These are phyloP conservation scores for Colletotrichum sojae DNA, from an alignment of 2,329 filamentous ascomycete species.

Conservation along the genomic window DNA sequence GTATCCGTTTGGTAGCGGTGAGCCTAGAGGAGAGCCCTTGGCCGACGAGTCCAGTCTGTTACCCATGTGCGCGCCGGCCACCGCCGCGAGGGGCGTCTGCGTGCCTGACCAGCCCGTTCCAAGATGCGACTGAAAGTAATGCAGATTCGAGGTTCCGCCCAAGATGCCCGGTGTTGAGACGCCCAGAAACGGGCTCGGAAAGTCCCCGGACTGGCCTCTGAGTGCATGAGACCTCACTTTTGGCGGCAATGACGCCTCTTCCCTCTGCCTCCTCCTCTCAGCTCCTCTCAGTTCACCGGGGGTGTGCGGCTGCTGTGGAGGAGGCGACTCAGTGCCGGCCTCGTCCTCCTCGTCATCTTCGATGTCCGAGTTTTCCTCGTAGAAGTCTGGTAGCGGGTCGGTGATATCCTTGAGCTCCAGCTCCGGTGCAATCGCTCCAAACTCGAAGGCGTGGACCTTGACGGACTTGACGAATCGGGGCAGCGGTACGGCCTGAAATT, in stretches of 20 bases:
- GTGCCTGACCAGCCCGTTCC: slow-evolving; percentile 80
- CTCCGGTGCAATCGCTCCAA: slow-evolving; percentile 85
- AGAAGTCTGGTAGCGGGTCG: slow-evolving; percentile 95
- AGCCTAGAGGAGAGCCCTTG: slow-evolving; percentile 30
- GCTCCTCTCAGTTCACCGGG: slow-evolving; percentile 39
- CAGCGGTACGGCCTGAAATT: slow-evolving; percentile 91
- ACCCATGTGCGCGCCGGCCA: slow-evolving; percentile 74
- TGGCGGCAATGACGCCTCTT: slow-evolving; percentile 47
- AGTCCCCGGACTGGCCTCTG: slow-evolving; percentile 52
- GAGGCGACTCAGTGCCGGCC: slow-evolving; percentile 50
- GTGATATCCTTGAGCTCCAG: slow-evolving; percentile 97
- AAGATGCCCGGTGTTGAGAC: slow-evolving; percentile 74
- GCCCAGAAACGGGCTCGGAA: slow-evolving; percentile 71
- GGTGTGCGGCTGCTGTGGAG: slow-evolving; percentile 36
- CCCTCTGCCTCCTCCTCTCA: slow-evolving; percentile 42
- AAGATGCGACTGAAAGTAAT: slow-evolving; percentile 86
- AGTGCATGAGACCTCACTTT: slow-evolving; percentile 57
- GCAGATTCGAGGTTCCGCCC: slow-evolving; percentile 82
- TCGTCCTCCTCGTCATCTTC: slow-evolving; percentile 61
- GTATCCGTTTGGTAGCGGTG: slow-evolving; percentile 33
- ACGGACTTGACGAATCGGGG: slow-evolving; percentile 98
- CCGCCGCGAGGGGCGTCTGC: slow-evolving; percentile 84
- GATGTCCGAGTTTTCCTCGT: slow-evolving; percentile 81
- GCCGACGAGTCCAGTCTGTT: slow-evolving; percentile 44
- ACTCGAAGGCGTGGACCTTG: slow-evolving; percentile 93